Evolutionary conservation across 2,329 filamentous ascomycete genomes (phyloP), one percentile per base, ranked within the genome.

Genomic region (Colletotrichum lupini): DNA sequence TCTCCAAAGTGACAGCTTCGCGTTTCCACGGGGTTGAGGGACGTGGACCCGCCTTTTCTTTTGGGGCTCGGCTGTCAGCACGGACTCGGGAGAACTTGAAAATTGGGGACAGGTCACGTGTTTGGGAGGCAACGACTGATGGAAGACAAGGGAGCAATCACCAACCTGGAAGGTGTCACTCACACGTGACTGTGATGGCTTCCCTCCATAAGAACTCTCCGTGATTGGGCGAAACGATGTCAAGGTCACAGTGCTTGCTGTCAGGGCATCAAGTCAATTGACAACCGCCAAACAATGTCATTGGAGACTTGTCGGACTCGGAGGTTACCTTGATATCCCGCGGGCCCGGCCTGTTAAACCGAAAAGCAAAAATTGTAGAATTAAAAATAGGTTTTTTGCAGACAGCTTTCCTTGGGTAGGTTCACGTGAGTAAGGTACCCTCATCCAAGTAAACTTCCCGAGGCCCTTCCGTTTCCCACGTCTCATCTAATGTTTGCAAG

Each of bases 1-100:
- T 65, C 60, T 73, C 30, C 19, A 73, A 71, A 66, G 71, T 73
- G 67, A 73, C 71, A 70, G 67, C 71, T 70, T 73, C 70, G 49
- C 67, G 14, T 49, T 72, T 52, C 24, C 42, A 52, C 52, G 52
- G 58, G n/a, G 32, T 53, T n/a, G 30, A 42, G 59, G n/a, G 59
- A 11, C 5, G 2, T 7, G 64, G 66, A 42, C 37, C 67, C 66
- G 24, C 60, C 53, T 37, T 59, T 59, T 22, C 28, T 59, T 59
- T 22, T 53, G 49, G 26, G 16, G 16, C 42, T 19, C 22, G 19
- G 4, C 22, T 19, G 14, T 65, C 52, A 57, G 58, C 49, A 62
- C 58, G 68, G 67, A 58, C 22, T 72, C 57, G 49, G 68, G 56
- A 53, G 32, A 64, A 73, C 46, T 59, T 49, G 22, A 42, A 30